Evolutionary conservation across 768 basidiomycete genomes (phyloP), one percentile per base, ranked within the genome.

Genomic region (Amanita muscaria): DNA sequence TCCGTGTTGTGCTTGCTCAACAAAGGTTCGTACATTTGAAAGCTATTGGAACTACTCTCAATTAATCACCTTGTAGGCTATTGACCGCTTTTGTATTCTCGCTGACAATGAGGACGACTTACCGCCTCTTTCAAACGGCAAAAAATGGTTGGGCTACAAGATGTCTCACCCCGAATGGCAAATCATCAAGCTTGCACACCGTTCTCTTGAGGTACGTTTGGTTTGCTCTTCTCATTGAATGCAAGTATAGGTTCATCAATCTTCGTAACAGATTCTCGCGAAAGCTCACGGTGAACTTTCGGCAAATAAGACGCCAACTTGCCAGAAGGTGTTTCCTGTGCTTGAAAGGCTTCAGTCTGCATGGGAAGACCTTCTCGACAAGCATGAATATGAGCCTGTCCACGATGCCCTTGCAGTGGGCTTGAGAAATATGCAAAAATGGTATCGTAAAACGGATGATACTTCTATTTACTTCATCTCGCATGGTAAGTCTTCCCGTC

Each of bases 211-310:
- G 46, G 46, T 47, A 9, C 9, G 46, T 5, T 12, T n/a, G n/a
- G n/a, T n/a, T 27, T 4, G n/a, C 11, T 2, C 12, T 2, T 19
- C n/a, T n/a, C n/a, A n/a, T n/a, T n/a, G n/a, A n/a, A n/a, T n/a
- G n/a, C n/a, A n/a, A n/a, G n/a, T n/a, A n/a, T n/a, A n/a, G n/a
- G n/a, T n/a, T n/a, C n/a, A n/a, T n/a, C n/a, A n/a, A n/a, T n/a
- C n/a, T n/a, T n/a, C n/a, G n/a, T n/a, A n/a, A n/a, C n/a, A n/a
- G n/a, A n/a, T n/a, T n/a, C n/a, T n/a, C n/a, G n/a, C n/a, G n/a
- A n/a, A n/a, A n/a, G n/a, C n/a, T n/a, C 47, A 51, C 25, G 42
- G 42, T 7, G 29, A 51, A 18, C 47, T 51, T 27, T 51, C 47
- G 5, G 50, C 42, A 23, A 42, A 51, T 41, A 48, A 39, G 14